Base-by-base conservation (phyloP, 495 filamentous ascomycete genomes). In the Trichocladium uniseriatum region DNA sequence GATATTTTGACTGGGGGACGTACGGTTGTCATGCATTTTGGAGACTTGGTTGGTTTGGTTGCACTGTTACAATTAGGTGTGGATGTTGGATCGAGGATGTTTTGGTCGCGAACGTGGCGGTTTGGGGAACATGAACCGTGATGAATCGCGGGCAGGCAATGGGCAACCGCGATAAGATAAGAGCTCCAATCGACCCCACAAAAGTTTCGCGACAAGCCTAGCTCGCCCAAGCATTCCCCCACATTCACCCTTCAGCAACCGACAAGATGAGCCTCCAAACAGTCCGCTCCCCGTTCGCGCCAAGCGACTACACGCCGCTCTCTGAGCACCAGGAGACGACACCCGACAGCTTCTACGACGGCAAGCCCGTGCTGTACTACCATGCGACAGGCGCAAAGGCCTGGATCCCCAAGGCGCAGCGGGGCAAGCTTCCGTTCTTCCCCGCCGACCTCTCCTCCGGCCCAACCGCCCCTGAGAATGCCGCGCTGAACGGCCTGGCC, bases 271-370 rank as follows among this genome's bases (percentile, higher is more conserved):
- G 62, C 16, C 62, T 67, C 16, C 61, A 66, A 10, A 66, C 64
- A 7, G 71, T 74, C 24, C 64, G 68, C 19, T 60, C 56, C 1
- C 64, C 70, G 22, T 70, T 71, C 16, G 61, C 66, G 22, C 57
- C 67, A 19, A 45, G 58, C 35, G 72, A 75, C 49, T 96, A 88
- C 72, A 84, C 79, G 21, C 74, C 81, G 9, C 77, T 98, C 38
- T 70, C 77, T 15, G 81, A 84, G 47, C 87, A 95, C 67, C 87
- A 94, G 62, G 80, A 83, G 22, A 81, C 82, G 51, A 98, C 92
- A 8, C 92, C 92, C 0, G 65, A 71, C 42, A 89, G 83, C 24
- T 98, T 97, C 76, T 83, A 81, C 66, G 75, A 76, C 59, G 83
- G 79, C 9, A 85, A 83, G 47, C 80, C 90, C 11, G 76, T 98